Conservation (phyloP, 2,329 filamentous ascomycete genomes). For the Xylaria sp. region DNA sequence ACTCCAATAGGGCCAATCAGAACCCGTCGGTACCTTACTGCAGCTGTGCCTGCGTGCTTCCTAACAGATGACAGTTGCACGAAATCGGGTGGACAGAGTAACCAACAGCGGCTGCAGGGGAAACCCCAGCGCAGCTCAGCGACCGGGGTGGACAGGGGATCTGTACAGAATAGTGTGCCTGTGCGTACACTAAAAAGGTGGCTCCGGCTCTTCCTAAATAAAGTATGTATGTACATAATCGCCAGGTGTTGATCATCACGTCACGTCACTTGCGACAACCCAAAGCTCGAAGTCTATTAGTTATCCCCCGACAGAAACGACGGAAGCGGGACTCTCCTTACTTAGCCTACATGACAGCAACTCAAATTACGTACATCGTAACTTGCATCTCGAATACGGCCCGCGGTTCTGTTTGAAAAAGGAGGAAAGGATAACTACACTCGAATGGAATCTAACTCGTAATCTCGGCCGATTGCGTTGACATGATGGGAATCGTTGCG, state of each 20-base stretch:
- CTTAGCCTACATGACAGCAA: neutral
- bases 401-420: neutral
- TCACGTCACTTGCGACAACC: slow-evolving; percentile 2
- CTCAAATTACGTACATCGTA: neutral
- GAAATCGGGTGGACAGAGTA: neutral
- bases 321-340: neutral
- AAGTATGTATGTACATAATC: neutral
- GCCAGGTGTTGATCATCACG: slow-evolving; percentile 6
- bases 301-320: neutral
- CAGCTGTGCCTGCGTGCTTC: neutral
- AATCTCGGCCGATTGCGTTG: neutral
- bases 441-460: slow-evolving; percentile 9
- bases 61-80: slow-evolving; percentile 2
- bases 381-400: neutral
- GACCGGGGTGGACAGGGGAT: neutral
- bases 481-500: slow-evolving; percentile 43
- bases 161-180: neutral
- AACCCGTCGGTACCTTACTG: neutral
- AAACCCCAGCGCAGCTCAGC: neutral
- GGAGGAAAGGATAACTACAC: neutral
- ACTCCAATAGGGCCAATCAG: neutral
- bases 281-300: neutral
- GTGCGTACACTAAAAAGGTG: too few species aligned
- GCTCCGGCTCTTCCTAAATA: neutral
- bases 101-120: slow-evolving; percentile 19